Percentiles rank a stretch among this genome's conserved stretches.
These are phyloP conservation scores for Cladosporium sp. DNA, from an alignment of 2,329 filamentous ascomycete genomes.

Conservation along the genomic window DNA sequence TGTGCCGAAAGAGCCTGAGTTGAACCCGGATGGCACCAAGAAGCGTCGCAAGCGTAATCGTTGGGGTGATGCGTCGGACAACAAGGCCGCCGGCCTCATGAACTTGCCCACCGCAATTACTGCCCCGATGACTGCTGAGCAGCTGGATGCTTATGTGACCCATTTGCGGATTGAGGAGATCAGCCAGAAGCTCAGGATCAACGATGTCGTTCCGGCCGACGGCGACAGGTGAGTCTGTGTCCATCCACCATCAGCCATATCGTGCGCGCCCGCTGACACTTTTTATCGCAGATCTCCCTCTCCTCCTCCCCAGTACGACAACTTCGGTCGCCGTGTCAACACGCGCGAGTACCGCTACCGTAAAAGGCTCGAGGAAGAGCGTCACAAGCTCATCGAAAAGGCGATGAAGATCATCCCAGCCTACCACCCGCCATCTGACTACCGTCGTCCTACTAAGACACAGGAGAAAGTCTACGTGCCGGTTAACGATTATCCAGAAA, in stretches of 20 bases:
- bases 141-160: constrained; percentile 94
- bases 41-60: constrained; percentile 97
- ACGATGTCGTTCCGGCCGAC: constrained; percentile 96
- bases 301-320: constrained; percentile 95
- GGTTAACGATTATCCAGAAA: constrained; percentile 99
- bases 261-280: neutral
- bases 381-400: constrained; percentile 97
- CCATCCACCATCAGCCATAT: neutral
- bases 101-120: constrained; percentile 94
- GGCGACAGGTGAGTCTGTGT: constrained; percentile 74
- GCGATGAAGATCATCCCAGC: constrained; percentile 99
- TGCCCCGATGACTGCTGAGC: constrained; percentile 97
- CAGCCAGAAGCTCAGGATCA: constrained; percentile 97
- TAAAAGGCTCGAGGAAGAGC: constrained; percentile 96
- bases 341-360: constrained; percentile 98
- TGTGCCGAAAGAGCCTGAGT: constrained; percentile 31
- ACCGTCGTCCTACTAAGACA: constrained; percentile 98
- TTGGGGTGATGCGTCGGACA: constrained; percentile 96
- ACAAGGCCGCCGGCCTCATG: constrained; percentile 98
- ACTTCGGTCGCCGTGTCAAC: constrained; percentile 98
- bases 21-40: constrained; percentile 69
- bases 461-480: constrained; percentile 99
- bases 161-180: constrained; percentile 98
- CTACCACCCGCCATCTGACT: constrained; percentile 98
- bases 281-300: constrained; percentile 76